Base-by-base conservation (phyloP, 495 filamentous ascomycete species). In the Hypoxylon cercidicola region DNA sequence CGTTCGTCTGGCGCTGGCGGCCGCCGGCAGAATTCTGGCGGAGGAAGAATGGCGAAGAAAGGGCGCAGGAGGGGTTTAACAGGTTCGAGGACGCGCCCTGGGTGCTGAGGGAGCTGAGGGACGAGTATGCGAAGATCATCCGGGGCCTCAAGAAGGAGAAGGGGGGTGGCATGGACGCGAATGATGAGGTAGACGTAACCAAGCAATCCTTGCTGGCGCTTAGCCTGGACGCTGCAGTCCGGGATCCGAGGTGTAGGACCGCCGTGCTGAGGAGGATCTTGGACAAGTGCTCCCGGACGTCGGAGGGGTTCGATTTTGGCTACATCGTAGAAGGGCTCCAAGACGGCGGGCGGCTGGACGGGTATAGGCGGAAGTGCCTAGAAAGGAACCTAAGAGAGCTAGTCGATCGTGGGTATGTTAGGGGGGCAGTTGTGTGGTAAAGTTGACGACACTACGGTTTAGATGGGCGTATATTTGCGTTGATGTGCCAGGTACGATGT, bases 121-220 rank as follows among this genome's bases (percentile, higher is more conserved):
- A 51, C 3, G 55, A 55, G 46, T 72, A 72, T 21, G 55, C 43
- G 18, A 30, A 30, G 0, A 54, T 64, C 10, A 28, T 69, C 3
- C 45, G n/a, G 23, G 16, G 16, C 30, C 45, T 71, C 4, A 51
- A 51, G 30, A 25, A 20, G 40, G 49, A 56, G 37, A 35, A 51
- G 20, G 20, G 15, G 20, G 8, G 11, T n/a, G 12, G 45, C 7
- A 16, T 1, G 13, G 28, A 50, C 7, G 44, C 20, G 15, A 44
- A 50, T 28, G 46, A 1, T 11, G 34, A 59, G 25, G 28, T 55
- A 0, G 16, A 69, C 16, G 32, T 66, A 28, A 72, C 69, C 23
- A 72, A 61, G 18, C 69, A 72, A 28, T 72, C 69, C 4, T 51
- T 72, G 40, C n/a, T 72, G 25, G 34, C 62, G 13, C 57, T 72